Evolutionary conservation across 2,329 filamentous ascomycete species (phyloP), one percentile per base, ranked within the genome.

Genomic region (Penicillium hesseltinei): DNA sequence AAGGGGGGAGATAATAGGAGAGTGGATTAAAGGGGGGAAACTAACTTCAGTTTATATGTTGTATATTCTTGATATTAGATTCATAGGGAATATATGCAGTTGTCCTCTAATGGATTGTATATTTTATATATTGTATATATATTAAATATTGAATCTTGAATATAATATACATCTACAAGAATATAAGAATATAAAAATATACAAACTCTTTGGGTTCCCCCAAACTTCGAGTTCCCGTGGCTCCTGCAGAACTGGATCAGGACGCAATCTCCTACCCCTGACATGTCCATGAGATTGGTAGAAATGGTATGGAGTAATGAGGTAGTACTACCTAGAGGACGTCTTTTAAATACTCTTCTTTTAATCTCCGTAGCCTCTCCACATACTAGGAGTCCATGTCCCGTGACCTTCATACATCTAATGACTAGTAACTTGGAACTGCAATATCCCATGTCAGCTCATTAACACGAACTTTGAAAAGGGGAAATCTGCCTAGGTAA

Each of bases 1-100:
- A 64, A 38, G 71, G 76, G 50, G 73, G 65, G 69, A 72, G 35
- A 38, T n/a, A 36, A 38, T 44, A 76, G 52, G 57, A 31, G 56
- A 60, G 60, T 59, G 59, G 52, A 63, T 63, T 62, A 59, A 62
- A 64, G 63, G 63, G 33, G 33, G 43, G n/a, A 60, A 57, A 59
- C 40, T 33, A 44, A 52, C 42, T 51, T 23, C 15, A n/a, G 15
- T 17, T 33, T 17, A 11, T 23, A 5, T 23, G 3, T 11, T 17
- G 6, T 23, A 5, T 23, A 5, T 11, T 27, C 17, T 42, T 38
- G 17, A 19, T 45, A 29, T 15, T 4, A 21, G 25, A 29, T 31
- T 45, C 15, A 45, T 46, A 45, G 25, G 17, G n/a, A 7, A 29
- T 17, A 19, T 46, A 33, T 33, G 44, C 29, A 46, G n/a, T 31